Evolutionary conservation across 768 basidiomycete species (phyloP).

Genomic region (Pisolithus marmoratus): DNA sequence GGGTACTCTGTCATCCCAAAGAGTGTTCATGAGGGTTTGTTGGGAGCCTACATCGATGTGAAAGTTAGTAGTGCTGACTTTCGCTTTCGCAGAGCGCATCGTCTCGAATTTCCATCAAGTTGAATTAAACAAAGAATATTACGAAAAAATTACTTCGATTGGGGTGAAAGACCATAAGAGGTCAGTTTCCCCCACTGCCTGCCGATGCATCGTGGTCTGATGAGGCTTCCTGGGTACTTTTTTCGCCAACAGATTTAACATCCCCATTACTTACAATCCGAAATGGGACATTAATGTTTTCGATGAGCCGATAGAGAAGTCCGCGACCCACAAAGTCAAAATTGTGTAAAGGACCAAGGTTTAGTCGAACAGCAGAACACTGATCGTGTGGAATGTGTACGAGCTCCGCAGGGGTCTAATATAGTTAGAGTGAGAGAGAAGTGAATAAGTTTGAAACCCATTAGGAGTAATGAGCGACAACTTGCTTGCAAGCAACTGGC

Average conservation of each 20-base stretch:
- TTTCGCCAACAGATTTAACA: slow-evolving; percentile 39
- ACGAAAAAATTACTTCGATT: slow-evolving; percentile 41
- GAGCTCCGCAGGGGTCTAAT: no score
- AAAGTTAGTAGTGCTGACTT: neutral
- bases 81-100: slow-evolving; percentile 45
- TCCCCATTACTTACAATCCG: slow-evolving; percentile 52
- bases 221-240: neutral
- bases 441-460: no score
- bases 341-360: neutral
- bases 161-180: slow-evolving; percentile 34
- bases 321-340: slow-evolving; percentile 11
- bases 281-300: slow-evolving; percentile 74
- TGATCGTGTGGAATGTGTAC: no score
- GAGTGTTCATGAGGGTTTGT: slow-evolving; percentile 55
- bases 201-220: neutral
- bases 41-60: neutral
- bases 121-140: slow-evolving; percentile 60
- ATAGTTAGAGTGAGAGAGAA: no score
- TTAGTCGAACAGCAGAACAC: neutral
- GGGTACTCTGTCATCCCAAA: slow-evolving; percentile 86
- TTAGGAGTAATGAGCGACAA: no score
- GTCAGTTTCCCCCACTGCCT: slow-evolving; percentile 8
- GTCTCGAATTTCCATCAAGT: slow-evolving; percentile 75
- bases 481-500: no score
- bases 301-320: slow-evolving; percentile 51